Evolutionary conservation across 225 moss, liverwort and hornwort species (phyloP), one percentile per base, ranked within the genome.

Genomic region (Takakia lepidozioides): DNA sequence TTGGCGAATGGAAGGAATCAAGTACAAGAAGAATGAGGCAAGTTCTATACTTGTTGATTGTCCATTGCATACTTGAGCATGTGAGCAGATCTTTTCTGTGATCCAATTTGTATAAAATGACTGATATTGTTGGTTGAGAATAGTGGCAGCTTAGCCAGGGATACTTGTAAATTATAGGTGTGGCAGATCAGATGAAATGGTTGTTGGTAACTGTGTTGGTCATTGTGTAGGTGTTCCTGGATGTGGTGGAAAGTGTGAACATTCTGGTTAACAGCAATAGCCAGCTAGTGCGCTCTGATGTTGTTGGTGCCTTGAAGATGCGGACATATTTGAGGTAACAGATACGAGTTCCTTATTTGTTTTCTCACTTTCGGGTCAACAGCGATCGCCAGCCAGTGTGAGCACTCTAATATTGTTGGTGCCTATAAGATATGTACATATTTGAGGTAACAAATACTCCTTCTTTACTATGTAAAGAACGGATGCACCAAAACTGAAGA

Each of bases 1-100:
- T 48, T 98, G 98, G 98, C 76, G 91, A 73, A 98, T 98, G 91
- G 98, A 98, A 68, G 98, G 98, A 57, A 87, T 98, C 27, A 98
- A 87, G 63, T 98, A 98, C 59, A 98, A 91, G 71, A 98, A 98
- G 78, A 98, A 98, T 27, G 98, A 98, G 85, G 98, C 53, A 54
- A 76, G 66, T 55, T 23, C 11, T 29, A 10, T 4, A 24, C 1
- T 3, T 25, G 32, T 0, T 32, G n/a, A n/a, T n/a, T n/a, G n/a
- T n/a, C n/a, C n/a, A n/a, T n/a, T n/a, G n/a, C n/a, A n/a, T n/a
- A n/a, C n/a, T n/a, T n/a, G n/a, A n/a, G n/a, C n/a, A n/a, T n/a
- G n/a, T n/a, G n/a, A n/a, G n/a, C n/a, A n/a, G n/a, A n/a, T n/a
- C n/a, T n/a, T n/a, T n/a, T n/a, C n/a, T n/a, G n/a, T n/a, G n/a